Evolutionary conservation across 2,329 filamentous ascomycete species (phyloP), one percentile per base, ranked within the genome.

Genomic region (Ophiobolus disseminans): DNA sequence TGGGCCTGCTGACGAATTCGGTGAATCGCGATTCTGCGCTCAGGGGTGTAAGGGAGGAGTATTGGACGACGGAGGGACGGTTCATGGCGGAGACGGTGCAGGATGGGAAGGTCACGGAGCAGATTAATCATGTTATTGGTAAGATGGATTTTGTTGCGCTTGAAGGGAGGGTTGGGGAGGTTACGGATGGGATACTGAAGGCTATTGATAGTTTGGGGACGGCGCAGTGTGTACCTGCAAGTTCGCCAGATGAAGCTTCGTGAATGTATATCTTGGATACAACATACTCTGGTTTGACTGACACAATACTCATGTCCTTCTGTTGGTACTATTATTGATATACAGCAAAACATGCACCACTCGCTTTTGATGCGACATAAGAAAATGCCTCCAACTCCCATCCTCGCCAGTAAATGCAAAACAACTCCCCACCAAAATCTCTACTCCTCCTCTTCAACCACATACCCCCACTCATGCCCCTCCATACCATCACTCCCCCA

Each of bases 1-100:
- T 89, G 28, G 88, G 85, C 6, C 85, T 96, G 48, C 76, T 96
- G 36, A 84, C 88, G 69, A 97, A 97, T 76, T 90, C 90, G 2
- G 82, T 89, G 13, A 79, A 88, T 47, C 78, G 92, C 45, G 90
- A 97, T 73, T 80, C 84, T 54, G 82, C 82, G 34, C 75, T 97
- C 70, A 84, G 91, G 50, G 78, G 74, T 2, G 81, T 82, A 48
- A 82, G 82, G 40, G 82, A 87, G 59, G 81, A 79, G 13, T 97
- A 97, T 74, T 97, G 93, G 93, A 76, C 79, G 8, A 86, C 87
- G 35, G 90, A 97, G 76, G 87, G 85, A 5, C 78, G 82, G 41
- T 72, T 90, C 22, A 90, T 89, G 82, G 77, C 82, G 26, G 85
- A 88, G 63, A 85, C 89, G 19, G 88, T 95, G 82, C 88, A 91